These are phyloP conservation scores for Neurospora sp. DNA, from an alignment of 495 filamentous ascomycete genomes.

Conservation along the genomic window DNA sequence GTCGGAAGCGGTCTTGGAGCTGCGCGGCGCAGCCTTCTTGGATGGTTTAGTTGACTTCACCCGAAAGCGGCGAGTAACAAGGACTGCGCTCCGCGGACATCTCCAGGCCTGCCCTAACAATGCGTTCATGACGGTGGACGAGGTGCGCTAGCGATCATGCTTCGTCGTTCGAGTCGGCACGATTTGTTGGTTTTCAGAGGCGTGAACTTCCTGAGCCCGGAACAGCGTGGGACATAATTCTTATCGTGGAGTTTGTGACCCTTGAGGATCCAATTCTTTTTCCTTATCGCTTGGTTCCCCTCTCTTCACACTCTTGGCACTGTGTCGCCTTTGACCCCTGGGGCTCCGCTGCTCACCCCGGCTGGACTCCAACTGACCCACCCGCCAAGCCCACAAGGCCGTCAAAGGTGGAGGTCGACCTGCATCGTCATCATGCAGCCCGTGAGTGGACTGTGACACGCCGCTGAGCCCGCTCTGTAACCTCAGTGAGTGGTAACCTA, in stretches of 20 bases:
- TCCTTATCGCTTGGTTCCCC: background rate
- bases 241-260: background rate
- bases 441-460: background rate
- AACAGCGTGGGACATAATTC: background rate
- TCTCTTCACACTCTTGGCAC: background rate
- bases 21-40: background rate
- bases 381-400: background rate
- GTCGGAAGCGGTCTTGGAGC: background rate
- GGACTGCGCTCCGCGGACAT: conserved; percentile 7
- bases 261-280: background rate
- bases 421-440: conserved; percentile 14
- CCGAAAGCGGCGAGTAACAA: conserved; percentile 6
- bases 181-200: background rate
- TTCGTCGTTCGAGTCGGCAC: conserved; percentile 4
- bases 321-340: background rate
- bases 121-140: conserved; percentile 20
- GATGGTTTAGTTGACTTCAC: background rate
- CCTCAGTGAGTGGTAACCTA: background rate
- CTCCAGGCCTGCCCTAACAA: conserved; percentile 12
- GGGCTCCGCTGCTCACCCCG: background rate
- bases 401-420: background rate
- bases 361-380: background rate
- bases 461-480: background rate
- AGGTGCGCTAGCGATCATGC: conserved; percentile 12
- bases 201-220: background rate